These are phyloP conservation scores for Cubamyces sp. DNA, from an alignment of 768 basidiomycete species.

Conservation along the genomic window DNA sequence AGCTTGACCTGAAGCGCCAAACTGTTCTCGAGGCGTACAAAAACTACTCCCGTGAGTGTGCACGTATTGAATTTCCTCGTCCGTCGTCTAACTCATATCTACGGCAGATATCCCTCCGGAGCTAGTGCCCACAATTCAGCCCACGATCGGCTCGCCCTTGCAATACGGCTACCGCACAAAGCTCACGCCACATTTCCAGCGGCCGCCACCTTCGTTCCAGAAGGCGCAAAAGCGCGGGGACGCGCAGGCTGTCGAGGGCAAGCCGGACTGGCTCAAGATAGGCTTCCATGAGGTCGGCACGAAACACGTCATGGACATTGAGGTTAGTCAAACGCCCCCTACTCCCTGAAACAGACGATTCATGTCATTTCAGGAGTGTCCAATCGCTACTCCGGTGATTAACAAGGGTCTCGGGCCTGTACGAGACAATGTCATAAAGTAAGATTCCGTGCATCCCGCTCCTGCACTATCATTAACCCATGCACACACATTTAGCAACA, in stretches of 20 bases:
- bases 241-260: constrained; percentile 11
- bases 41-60: constrained; percentile 63
- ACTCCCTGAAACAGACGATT: background rate
- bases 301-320: constrained; percentile 84
- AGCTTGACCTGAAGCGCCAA: constrained; percentile 84
- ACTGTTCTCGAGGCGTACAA: constrained; percentile 85
- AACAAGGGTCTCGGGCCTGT: constrained; percentile 67
- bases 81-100: background rate
- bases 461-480: constrained; percentile 9
- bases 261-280: constrained; percentile 78
- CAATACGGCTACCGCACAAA: constrained; percentile 96
- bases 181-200: constrained; percentile 95
- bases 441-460: constrained; percentile 27
- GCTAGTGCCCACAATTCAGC: constrained; percentile 63
- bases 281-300: constrained; percentile 87
- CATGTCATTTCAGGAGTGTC: constrained; percentile 70
- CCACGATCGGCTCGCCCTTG: constrained; percentile 85
- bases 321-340: constrained; percentile 50
- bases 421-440: constrained; percentile 73
- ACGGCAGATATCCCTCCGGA: constrained; percentile 55
- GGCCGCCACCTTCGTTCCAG: constrained; percentile 53
- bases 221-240: constrained; percentile 31
- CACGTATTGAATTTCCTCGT: background rate
- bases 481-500: constrained; percentile 56
- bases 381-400: constrained; percentile 83